These are phyloP conservation scores for Pyronema omphalodes DNA, from an alignment of 495 filamentous ascomycete species.

Conservation along the genomic window DNA sequence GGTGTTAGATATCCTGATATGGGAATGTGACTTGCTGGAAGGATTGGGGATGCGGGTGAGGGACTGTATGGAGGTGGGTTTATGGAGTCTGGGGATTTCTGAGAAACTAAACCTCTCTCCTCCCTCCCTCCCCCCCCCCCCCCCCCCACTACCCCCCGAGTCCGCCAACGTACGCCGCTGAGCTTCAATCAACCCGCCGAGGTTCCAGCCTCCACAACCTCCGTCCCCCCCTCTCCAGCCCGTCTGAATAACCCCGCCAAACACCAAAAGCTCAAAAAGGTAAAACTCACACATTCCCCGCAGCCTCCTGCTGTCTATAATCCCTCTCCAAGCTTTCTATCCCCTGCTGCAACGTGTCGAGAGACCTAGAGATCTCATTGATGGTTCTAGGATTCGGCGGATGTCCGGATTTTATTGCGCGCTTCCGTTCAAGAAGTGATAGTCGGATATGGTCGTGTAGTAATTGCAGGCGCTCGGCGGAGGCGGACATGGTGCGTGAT, in stretches of 20 bases:
- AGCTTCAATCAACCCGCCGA: neutral
- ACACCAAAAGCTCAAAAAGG: neutral
- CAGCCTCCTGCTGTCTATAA: conserved; percentile 38
- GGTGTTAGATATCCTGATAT: too few relatives aligned
- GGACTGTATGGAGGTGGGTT: too few relatives aligned
- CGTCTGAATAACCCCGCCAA: neutral
- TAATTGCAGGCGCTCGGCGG: conserved; percentile 43
- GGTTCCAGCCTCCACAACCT: too few relatives aligned
- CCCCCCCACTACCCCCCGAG: too few relatives aligned
- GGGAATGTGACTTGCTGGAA: too few relatives aligned
- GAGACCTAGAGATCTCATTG: conserved; percentile 62
- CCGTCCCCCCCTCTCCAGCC: too few relatives aligned
- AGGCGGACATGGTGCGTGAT: neutral
- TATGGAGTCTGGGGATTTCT: too few relatives aligned
- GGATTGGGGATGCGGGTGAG: too few relatives aligned
- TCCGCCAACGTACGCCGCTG: neutral
- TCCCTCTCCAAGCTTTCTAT: conserved; percentile 58
- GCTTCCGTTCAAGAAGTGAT: conserved; percentile 69
- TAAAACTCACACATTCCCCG: conserved; percentile 34
- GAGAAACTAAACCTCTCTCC: too few relatives aligned
- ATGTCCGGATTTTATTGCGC: conserved; percentile 71
- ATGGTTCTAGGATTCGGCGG: conserved; percentile 71
- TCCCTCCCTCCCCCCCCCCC: too few relatives aligned
- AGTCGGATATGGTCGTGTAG: conserved; percentile 65
- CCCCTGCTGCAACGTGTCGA: conserved; percentile 70